Conservation (phyloP, 2,329 filamentous ascomycete genomes). For the Alternaria sp. region DNA sequence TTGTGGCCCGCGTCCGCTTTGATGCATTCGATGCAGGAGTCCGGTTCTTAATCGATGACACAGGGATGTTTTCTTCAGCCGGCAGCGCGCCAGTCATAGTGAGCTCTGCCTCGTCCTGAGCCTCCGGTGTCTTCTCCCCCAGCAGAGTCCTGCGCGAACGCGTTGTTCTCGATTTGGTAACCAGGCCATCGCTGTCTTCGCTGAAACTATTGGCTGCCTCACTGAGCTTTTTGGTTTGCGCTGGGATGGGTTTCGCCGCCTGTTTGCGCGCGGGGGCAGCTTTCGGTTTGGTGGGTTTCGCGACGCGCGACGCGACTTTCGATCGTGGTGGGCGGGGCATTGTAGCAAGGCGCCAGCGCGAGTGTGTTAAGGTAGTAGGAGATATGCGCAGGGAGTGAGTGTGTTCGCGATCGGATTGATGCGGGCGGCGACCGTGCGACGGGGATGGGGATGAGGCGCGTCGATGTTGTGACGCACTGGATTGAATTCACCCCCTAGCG, state of each 20-base stretch:
- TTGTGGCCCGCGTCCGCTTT: constrained; percentile 22
- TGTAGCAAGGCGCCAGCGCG: constrained; percentile 9
- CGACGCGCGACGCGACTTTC: constrained; percentile 47
- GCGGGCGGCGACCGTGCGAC: constrained; percentile 8
- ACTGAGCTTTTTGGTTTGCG: constrained; percentile 17
- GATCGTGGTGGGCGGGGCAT: constrained; percentile 48
- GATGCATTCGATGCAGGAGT: constrained; percentile 31
- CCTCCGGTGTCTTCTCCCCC: constrained; percentile 24
- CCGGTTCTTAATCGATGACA: constrained; percentile 13
- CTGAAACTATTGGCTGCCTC: constrained; percentile 34
- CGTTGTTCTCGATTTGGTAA: constrained; percentile 33
- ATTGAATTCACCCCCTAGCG: constrained; percentile 20
- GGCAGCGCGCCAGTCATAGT: constrained; percentile 49
- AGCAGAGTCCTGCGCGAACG: constrained; percentile 27
- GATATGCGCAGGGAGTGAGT: constrained; percentile 11
- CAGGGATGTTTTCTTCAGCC: constrained; percentile 9
- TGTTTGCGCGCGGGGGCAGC: constrained; percentile 28
- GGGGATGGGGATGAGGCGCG: constrained; percentile 13
- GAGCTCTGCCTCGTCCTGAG: constrained; percentile 29
- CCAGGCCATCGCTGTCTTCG: constrained; percentile 47
- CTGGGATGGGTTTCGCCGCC: constrained; percentile 22
- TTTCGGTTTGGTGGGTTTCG: constrained; percentile 26
- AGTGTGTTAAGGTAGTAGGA: neutral
- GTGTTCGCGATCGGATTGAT: constrained; percentile 1
- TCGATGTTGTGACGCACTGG: constrained; percentile 18